These are phyloP conservation scores for Pelargonium fulgidum DNA, from an alignment of 441 rosid genomes.

Conservation along the genomic window DNA sequence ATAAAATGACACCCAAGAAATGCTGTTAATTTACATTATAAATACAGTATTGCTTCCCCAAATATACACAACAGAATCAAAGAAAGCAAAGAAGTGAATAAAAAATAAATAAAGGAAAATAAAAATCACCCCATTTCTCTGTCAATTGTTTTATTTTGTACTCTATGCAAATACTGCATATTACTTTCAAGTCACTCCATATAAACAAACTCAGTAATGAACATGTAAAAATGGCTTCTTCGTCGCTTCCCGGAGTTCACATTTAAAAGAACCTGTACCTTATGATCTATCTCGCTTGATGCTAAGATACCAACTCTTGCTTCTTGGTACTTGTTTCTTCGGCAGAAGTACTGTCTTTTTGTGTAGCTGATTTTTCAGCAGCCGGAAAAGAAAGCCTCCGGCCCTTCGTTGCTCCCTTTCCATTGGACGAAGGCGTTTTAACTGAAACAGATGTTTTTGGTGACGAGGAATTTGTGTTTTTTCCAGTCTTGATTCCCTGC, in stretches of 20 bases:
- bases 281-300: not conserved
- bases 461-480: slow-evolving; percentile 37
- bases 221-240: not conserved
- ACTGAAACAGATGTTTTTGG: slow-evolving; percentile 36
- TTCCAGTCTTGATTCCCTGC: slow-evolving; percentile 35
- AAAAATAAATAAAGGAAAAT: not conserved
- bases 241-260: not conserved
- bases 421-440: slow-evolving; percentile 34
- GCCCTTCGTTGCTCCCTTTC: slow-evolving; percentile 32
- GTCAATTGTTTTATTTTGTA: slow-evolving; percentile 12
- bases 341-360: slow-evolving; percentile 22
- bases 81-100: not conserved
- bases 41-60: slow-evolving; percentile 8
- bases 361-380: slow-evolving; percentile 34
- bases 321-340: slow-evolving; percentile 23
- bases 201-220: slow-evolving; percentile 14
- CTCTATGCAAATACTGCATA: slow-evolving; percentile 2
- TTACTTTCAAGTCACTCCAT: slow-evolving; percentile 21
- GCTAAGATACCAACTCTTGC: slow-evolving; percentile 22
- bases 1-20: slow-evolving; percentile 11
- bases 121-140: slow-evolving; percentile 10
- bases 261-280: no score
- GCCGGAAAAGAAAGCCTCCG: slow-evolving; percentile 65
- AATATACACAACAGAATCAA: slow-evolving; percentile 13
- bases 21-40: slow-evolving; percentile 22